Evolutionary conservation across 78 protist species (phyloP).

Genomic region (Dictyostelium firmibasis): DNA sequence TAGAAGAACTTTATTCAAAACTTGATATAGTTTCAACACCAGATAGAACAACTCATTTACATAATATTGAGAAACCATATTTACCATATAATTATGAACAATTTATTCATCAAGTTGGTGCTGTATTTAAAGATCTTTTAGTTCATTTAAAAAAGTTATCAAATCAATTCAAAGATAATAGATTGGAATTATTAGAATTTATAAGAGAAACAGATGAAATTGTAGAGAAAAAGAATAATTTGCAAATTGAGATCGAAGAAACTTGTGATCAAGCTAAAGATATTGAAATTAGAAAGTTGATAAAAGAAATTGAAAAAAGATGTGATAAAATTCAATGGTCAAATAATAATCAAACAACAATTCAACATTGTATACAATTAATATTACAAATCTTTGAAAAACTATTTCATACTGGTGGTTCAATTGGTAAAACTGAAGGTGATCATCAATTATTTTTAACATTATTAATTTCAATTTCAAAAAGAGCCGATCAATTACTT

Average conservation of each 20-base stretch:
- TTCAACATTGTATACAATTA: constrained; percentile 1
- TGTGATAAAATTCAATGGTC: not conserved
- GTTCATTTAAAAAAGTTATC: not conserved
- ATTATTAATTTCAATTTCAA: not conserved
- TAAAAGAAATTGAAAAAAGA: not conserved
- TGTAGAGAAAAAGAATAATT: not conserved
- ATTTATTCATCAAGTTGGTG: not conserved
- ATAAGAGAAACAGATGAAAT: not conserved
- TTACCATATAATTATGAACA: constrained; percentile 14
- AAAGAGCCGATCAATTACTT: not conserved
- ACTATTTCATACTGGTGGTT: constrained; percentile 13
- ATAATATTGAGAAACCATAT: not conserved
- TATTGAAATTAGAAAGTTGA: not conserved
- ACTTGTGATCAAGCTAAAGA: not conserved
- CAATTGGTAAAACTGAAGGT: not conserved
- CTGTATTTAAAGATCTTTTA: not conserved
- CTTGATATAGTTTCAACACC: not conserved
- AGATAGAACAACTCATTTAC: constrained; percentile 2
- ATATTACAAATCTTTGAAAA: constrained; percentile 29
- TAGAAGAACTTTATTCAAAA: constrained; percentile 41
- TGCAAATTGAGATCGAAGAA: not conserved
- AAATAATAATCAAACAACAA: not conserved
- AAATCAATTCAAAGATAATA: not conserved
- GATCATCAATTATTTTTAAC: not conserved
- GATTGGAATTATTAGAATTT: not conserved